Evolutionary conservation across 2,329 filamentous ascomycete species (phyloP), one percentile per base, ranked within the genome.

Genomic region (Colletotrichum sublineola): DNA sequence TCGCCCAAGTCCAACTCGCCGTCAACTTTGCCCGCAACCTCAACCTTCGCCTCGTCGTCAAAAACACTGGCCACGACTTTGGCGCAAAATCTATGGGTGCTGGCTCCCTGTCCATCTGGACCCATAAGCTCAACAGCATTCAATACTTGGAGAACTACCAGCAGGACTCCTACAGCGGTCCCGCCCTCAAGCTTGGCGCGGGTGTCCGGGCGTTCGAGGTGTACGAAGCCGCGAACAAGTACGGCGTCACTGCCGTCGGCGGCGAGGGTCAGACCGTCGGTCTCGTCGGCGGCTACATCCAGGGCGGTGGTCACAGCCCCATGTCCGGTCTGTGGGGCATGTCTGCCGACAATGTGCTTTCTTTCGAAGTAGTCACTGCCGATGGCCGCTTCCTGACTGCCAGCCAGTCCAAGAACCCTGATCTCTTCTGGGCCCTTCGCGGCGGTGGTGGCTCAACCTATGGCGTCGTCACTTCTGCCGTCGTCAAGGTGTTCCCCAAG

Each of bases 351-450:
- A 87, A 92, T 53, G 87, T 90, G 2, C 79, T 93, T 3, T 84
- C 90, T 73, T 85, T 88, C 79, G 85, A 90, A 50, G 80, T 91
- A 1, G 86, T 92, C 1, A 88, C 86, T 1, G 86, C 86, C 0
- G 76, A 77, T 8, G 89, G 90, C 0, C 77, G 85, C 15, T 81
- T 88, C 12, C 57, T 90, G 1, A 84, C 81, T 0, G 84, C 86
- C 1, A 90, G 87, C 60, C 86, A 87, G 52, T 84, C 85, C 18
- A 81, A 87, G 44, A 84, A 91, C 71, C 70, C 80, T 0, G 90
- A 92, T 65, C 79, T 93, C 0, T 92, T 91, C 78, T 93, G 90
- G 90, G 91, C 91, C 0, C 82, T 91, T 71, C 81, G 87, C 71
- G 89, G 90, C 18, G 74, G 82, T 6, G 85, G 84, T 33, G 81